A percentile compares a stretch with the other conserved stretches of the same genome.
Conservation (phyloP, 2,329 filamentous ascomycete species). For the Hymenotorrendiella dingleyae region DNA sequence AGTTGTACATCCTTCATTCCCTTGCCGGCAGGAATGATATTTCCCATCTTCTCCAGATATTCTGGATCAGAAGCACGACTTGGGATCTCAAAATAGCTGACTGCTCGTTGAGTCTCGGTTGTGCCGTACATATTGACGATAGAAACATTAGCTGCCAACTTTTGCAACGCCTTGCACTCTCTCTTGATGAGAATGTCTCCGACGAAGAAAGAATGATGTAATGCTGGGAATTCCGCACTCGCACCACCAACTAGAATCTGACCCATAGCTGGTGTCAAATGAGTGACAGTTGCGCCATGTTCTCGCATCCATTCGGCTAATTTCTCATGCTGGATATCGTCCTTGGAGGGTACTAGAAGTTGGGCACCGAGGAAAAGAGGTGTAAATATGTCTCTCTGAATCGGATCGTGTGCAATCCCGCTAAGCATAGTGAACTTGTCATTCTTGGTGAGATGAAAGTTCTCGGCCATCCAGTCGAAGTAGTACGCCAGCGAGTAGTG, state of each 20-base stretch:
- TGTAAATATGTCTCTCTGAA: slow-evolving; percentile 76
- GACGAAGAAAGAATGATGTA: slow-evolving; percentile 84
- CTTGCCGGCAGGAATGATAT: slow-evolving; percentile 75
- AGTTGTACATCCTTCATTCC: slow-evolving; percentile 90
- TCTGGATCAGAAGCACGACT: slow-evolving; percentile 57
- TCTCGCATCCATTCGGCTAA: slow-evolving; percentile 84
- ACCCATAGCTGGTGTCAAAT: slow-evolving; percentile 94
- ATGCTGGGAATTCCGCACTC: slow-evolving; percentile 65
- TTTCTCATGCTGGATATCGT: slow-evolving; percentile 81
- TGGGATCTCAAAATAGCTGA: slow-evolving; percentile 77
- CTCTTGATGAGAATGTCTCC: slow-evolving; percentile 83
- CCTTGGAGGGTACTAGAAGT: slow-evolving; percentile 70
- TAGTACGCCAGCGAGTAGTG: slow-evolving; percentile 84
- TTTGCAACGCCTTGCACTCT: slow-evolving; percentile 72
- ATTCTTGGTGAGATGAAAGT: slow-evolving; percentile 66
- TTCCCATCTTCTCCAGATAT: slow-evolving; percentile 58
- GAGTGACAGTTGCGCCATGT: slow-evolving; percentile 69
- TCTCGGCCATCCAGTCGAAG: slow-evolving; percentile 88
- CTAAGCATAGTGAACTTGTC: slow-evolving; percentile 77
- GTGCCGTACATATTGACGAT: slow-evolving; percentile 88
- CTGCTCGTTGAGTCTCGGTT: slow-evolving; percentile 75
- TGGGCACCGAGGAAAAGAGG: slow-evolving; percentile 81
- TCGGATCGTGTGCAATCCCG: slow-evolving; percentile 74
- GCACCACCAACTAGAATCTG: slow-evolving; percentile 88
- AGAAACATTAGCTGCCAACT: slow-evolving; percentile 65